phyloP scores from a whole-genome alignment of 1,139 yeast species.

The Lodderomyces elongisporus region DNA sequence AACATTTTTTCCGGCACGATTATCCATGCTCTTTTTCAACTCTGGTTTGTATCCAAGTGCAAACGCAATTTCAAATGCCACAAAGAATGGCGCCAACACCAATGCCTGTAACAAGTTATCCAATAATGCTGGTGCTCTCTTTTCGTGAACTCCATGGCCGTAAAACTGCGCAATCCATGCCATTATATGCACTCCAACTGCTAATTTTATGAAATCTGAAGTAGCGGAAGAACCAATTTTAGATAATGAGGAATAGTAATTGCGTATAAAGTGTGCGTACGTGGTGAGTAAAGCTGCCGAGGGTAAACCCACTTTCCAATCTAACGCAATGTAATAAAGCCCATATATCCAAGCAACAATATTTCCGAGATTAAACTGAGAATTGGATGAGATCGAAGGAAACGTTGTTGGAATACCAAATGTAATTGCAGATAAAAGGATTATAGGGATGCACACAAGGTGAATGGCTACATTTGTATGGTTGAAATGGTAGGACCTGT shows the following conservation, averaged over 20 bases:
- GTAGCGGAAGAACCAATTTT: too few species aligned
- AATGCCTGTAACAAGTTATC: slow-evolving; percentile 82
- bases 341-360: slow-evolving; percentile 33
- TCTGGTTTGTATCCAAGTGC: slow-evolving; percentile 56
- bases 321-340: slow-evolving; percentile 38
- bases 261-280: slow-evolving; percentile 36
- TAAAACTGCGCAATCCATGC: slow-evolving; percentile 86
- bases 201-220: slow-evolving; percentile 26
- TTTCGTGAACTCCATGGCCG: slow-evolving; percentile 83
- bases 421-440: slow-evolving; percentile 52
- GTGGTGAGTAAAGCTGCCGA: slow-evolving; percentile 33
- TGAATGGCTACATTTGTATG: slow-evolving; percentile 71
- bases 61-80: slow-evolving; percentile 71
- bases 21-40: slow-evolving; percentile 52
- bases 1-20: slow-evolving; percentile 38
- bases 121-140: slow-evolving; percentile 78
- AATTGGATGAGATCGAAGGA: slow-evolving; percentile 13
- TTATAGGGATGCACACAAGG: slow-evolving; percentile 72
- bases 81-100: slow-evolving; percentile 88
- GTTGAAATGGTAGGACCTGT: slow-evolving; percentile 77
- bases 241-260: slow-evolving; percentile 17
- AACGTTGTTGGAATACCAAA: slow-evolving; percentile 25
- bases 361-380: slow-evolving; percentile 39
- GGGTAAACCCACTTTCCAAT: slow-evolving; percentile 38
- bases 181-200: slow-evolving; percentile 39